Evolutionary conservation across 495 filamentous ascomycete genomes (phyloP), one percentile per base, ranked within the genome.

Genomic region (Talaromyces thailandensis): DNA sequence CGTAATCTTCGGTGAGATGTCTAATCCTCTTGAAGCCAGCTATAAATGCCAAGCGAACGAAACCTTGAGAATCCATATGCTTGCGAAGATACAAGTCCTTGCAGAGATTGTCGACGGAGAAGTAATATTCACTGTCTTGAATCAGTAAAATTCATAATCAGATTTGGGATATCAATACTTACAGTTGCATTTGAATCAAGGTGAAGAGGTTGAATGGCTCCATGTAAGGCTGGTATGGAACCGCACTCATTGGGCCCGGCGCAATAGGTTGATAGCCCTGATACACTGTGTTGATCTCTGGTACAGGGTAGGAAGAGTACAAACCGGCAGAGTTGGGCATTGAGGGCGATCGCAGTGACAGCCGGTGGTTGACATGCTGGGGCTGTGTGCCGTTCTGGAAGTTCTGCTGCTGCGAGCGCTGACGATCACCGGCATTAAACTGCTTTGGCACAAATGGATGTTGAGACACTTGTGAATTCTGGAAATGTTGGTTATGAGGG

Each of bases 1-100:
- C 86, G 45, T 85, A 75, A 62, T 94, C 87, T 58, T 85, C 81
- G 6, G 89, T 90, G 26, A 96, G 73, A 14, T 82, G 74, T 74
- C 86, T 88, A 69, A 98, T 87, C 56, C 93, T 86, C 68, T 90
- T 90, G 79, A 98, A 98, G 45, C 74, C 78, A 8, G 90, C 87
- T 63, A 98, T 86, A 50, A 96, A 78, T 26, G 71, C 72, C 60
- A 98, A 71, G 58, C 82, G 84, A n/a, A 96, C 92, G 70, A 89
- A 98, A 8, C 94, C 94, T 71, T 96, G 88, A 2, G 85, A 88
- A 69, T 98, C 93, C 95, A 98, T 97, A 59, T 91, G 87, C 64
- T 85, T 86, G 31, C 94, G 86, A 29, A 98, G 82, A 73, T 85
- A 98, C 66, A 88, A 81, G 68, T 98, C 94, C 74, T 96, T 98